Base-by-base conservation (phyloP, 371 early-diverging fungal species). In the Syncephalis plumigaleata region DNA sequence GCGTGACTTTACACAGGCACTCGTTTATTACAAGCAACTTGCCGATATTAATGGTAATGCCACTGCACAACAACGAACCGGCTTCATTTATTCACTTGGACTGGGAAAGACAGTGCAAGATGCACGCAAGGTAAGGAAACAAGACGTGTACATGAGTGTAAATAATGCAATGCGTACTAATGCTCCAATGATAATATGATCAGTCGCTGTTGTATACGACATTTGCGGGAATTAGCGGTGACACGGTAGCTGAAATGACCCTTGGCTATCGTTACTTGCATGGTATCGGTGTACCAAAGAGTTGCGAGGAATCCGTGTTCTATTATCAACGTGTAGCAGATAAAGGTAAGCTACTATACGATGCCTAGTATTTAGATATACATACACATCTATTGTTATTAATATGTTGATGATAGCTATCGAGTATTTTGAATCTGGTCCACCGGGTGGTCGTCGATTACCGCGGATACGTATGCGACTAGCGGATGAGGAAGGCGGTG, bases 81-180 rank as follows among this genome's bases (percentile, higher is more conserved):
- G 92, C 5, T 72, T 88, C 49, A 75, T 89, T 62, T 81, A 90
- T 58, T 77, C 94, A 1, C 85, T 91, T 0, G 93, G 92, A 1
- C 55, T 94, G 31, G 93, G 91, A 9, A 62, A 73, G 42, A 66
- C 60, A 2, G 79, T 77, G 9, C 57, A 69, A 54, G 71, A 78
- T 52, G 75, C 77, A 52, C 76, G 70, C 18, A 64, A 68, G 47
- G 61, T 57, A 49, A 44, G 46, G 46, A 20, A 23, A 13, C 16
- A 1, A 21, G 3, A 16, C 11, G 31, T 15, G 15, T 47, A 18
- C n/a, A 39, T 51, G 11, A 9, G 8, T 31, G 45, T 42, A n/a
- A n/a, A n/a, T n/a, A n/a, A n/a, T n/a, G n/a, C n/a, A 23, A 18
- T 18, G n/a, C 16, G 46, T 46, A 16, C 3, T 31, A 45, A 21